phyloP scores from a whole-genome alignment of 768 basidiomycete species.

The Lactifluus echinatus region DNA sequence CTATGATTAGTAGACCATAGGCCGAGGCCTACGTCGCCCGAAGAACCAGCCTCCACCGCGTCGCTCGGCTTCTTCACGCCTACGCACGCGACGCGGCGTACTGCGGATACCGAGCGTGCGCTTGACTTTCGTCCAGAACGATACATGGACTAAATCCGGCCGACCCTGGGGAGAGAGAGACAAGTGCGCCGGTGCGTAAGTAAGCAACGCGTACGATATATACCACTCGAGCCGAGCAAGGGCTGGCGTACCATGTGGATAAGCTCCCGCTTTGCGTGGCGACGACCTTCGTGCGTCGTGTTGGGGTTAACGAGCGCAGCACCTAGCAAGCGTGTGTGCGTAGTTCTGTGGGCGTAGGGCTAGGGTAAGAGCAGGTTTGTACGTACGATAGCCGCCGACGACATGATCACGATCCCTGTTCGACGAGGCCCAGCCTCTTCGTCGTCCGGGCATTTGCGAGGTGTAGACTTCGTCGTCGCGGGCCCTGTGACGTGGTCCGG shows the following conservation, averaged over 20 bases:
- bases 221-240: neutral
- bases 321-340: conserved; percentile 25
- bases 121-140: conserved; percentile 44
- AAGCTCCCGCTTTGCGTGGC: conserved; percentile 39
- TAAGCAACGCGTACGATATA: neutral
- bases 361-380: neutral
- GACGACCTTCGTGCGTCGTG: conserved; percentile 37
- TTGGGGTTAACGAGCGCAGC: conserved; percentile 45
- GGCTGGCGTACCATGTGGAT: conserved; percentile 40
- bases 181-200: neutral
- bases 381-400: conserved; percentile 42
- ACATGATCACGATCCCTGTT: conserved; percentile 35
- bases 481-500: neutral
- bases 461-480: neutral
- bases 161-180: conserved; percentile 31
- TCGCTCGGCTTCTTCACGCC: neutral
- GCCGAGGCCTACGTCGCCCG: neutral
- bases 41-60: neutral
- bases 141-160: conserved; percentile 34
- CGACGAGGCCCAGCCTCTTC: conserved; percentile 16
- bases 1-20: neutral
- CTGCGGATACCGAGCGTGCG: conserved; percentile 44
- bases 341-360: neutral
- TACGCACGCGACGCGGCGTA: conserved; percentile 29
- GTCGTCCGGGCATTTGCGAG: neutral